Conservation (phyloP, 164 flowering plant genomes). For the Sedum album region DNA sequence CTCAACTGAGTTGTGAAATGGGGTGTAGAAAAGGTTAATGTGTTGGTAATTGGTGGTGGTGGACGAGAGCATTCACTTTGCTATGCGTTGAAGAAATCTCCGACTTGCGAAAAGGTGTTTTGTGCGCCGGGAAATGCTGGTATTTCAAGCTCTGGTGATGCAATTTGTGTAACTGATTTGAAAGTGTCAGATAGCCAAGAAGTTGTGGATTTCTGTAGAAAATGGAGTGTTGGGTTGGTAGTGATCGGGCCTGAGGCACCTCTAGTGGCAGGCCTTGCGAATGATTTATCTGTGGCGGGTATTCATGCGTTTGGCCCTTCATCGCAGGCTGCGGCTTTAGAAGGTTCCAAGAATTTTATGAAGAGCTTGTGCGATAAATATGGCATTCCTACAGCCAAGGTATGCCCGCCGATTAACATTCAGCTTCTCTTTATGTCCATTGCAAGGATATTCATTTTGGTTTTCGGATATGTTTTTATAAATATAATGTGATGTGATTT, state of each 20-base stretch:
- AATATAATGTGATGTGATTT: conserved; percentile 13
- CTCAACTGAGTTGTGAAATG: background rate
- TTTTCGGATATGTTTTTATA: background rate
- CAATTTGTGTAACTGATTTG: conserved; percentile 71
- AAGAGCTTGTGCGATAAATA: conserved; percentile 89
- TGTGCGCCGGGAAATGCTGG: conserved; percentile 99
- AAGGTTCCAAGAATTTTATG: conserved; percentile 98
- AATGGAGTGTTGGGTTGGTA: conserved; percentile 71
- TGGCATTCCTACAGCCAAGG: conserved; percentile 94
- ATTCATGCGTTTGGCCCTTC: conserved; percentile 95
- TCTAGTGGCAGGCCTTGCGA: conserved; percentile 85
- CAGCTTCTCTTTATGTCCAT: background rate
- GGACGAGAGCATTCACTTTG: conserved; percentile 97
- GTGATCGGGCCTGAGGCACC: conserved; percentile 98
- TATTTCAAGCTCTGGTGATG: conserved; percentile 75
- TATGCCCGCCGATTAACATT: conserved; percentile 11
- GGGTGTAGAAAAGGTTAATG: conserved; percentile 47
- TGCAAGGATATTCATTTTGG: background rate
- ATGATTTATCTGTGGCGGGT: conserved; percentile 69
- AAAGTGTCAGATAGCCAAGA: conserved; percentile 60
- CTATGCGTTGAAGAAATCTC: conserved; percentile 74
- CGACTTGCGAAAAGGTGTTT: conserved; percentile 68
- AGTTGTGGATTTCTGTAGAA: conserved; percentile 66
- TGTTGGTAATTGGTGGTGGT: conserved; percentile 91
- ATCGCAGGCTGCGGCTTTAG: conserved; percentile 91